Percentiles rank a stretch among this genome's conserved stretches.
These are phyloP conservation scores for Globisporangium alternatum DNA, from an alignment of 352 stramenopile genomes.

Conservation along the genomic window DNA sequence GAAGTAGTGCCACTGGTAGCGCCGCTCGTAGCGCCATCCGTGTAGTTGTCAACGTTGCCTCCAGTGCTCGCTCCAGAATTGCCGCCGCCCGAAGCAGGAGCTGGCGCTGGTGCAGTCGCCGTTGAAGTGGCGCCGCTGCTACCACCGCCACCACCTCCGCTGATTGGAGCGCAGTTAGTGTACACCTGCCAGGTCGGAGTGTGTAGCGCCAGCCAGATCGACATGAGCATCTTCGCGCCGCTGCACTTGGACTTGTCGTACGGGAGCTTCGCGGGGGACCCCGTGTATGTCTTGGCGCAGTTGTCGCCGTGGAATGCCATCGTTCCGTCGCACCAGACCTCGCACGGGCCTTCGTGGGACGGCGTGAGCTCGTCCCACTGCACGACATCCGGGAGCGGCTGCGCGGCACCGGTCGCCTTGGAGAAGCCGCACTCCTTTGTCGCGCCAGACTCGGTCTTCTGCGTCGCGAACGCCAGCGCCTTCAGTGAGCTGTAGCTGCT, in stretches of 20 bases:
- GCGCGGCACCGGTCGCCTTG: neutral
- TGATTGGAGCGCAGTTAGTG: constrained; percentile 19
- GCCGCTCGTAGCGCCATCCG: neutral
- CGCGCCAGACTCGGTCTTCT: constrained; percentile 10
- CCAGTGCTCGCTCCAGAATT: neutral
- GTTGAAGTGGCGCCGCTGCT: neutral
- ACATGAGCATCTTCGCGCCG: constrained; percentile 16
- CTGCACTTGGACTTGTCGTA: constrained; percentile 19
- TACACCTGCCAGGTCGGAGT: constrained; percentile 19
- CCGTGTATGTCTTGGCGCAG: constrained; percentile 2
- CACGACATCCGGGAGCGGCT: constrained; percentile 3
- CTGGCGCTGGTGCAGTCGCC: neutral
- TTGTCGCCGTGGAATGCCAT: constrained; percentile 7
- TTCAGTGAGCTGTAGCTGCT: constrained; percentile 1
- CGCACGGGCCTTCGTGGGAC: constrained; percentile 21
- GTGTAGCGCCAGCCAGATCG: constrained; percentile 20
- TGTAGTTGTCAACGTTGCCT: neutral
- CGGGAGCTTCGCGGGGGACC: constrained; percentile 12
- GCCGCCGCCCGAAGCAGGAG: neutral
- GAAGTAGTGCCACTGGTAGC: neutral
- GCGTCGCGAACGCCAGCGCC: constrained; percentile 3
- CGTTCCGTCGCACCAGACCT: constrained; percentile 19
- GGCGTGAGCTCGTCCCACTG: constrained; percentile 13
- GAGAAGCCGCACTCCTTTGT: constrained; percentile 12
- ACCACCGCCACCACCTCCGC: constrained; percentile 1